Percentiles rank a stretch among this genome's conserved stretches.
Conservation (phyloP, 345 rosid species). For the Murraya koenigii region DNA sequence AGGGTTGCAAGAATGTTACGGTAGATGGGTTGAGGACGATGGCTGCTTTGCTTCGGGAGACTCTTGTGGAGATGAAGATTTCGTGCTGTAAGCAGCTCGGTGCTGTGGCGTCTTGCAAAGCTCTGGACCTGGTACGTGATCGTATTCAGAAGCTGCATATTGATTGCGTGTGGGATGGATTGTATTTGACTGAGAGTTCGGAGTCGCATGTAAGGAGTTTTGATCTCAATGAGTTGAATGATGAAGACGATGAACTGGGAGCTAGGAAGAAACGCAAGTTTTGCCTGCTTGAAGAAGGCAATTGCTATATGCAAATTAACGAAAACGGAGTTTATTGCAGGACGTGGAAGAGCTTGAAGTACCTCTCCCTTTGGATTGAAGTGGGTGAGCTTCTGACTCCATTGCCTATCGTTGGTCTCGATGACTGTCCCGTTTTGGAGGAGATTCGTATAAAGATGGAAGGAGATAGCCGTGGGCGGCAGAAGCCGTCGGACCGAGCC, state of each 20-base stretch:
- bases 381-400: slow-evolving; percentile 68
- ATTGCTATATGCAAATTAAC: slow-evolving; percentile 14
- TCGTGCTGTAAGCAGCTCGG: slow-evolving; percentile 64
- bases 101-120: slow-evolving; percentile 48
- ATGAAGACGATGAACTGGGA: slow-evolving; percentile 16
- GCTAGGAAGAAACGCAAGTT: slow-evolving; percentile 49
- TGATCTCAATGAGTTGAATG: slow-evolving; percentile 27
- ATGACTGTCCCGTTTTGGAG: slow-evolving; percentile 77
- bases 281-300: slow-evolving; percentile 25
- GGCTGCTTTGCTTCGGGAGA: slow-evolving; percentile 44
- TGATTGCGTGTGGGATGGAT: slow-evolving; percentile 75
- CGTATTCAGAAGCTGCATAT: slow-evolving; percentile 66
- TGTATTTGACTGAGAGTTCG: slow-evolving; percentile 23
- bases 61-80: slow-evolving; percentile 64
- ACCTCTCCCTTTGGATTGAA: slow-evolving; percentile 75
- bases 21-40: slow-evolving; percentile 63
- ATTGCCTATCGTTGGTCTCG: slow-evolving; percentile 49
- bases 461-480: slow-evolving; percentile 77
- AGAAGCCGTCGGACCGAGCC: slow-evolving; percentile 45
- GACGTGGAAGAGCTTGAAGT: slow-evolving; percentile 66
- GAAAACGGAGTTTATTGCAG: slow-evolving; percentile 39
- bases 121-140: slow-evolving; percentile 62
- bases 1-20: slow-evolving; percentile 79
- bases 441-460: slow-evolving; percentile 75
- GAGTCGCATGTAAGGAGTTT: slow-evolving; percentile 8